Conservation (phyloP, 1,139 yeast species). For the Yamadazyma mexicana region DNA sequence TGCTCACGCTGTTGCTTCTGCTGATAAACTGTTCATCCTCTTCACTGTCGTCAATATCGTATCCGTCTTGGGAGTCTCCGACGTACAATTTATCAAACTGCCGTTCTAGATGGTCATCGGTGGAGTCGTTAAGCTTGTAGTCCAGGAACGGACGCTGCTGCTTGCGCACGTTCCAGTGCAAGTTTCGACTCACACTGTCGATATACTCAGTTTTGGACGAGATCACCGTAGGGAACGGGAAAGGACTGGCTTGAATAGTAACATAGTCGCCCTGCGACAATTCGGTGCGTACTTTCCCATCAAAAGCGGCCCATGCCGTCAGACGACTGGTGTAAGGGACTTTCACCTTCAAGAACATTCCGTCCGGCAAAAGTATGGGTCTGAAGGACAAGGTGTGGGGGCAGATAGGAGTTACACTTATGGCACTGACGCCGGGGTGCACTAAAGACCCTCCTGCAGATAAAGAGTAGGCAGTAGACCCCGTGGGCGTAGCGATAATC, state of each 20-base stretch:
- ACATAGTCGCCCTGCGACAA: constrained; percentile 73
- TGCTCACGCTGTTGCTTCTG: not conserved
- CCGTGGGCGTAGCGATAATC: constrained; percentile 88
- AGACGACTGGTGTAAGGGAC: constrained; percentile 69
- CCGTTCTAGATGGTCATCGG: constrained; percentile 15
- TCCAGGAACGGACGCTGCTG: constrained; percentile 68
- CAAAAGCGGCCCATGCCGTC: constrained; percentile 91
- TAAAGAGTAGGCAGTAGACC: constrained; percentile 86
- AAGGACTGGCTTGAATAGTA: constrained; percentile 73
- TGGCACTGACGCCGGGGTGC: constrained; percentile 87
- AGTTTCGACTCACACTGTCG: constrained; percentile 77
- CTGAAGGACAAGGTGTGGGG: constrained; percentile 89
- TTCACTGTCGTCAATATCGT: constrained; percentile 22
- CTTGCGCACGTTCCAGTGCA: constrained; percentile 86
- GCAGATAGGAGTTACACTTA: constrained; percentile 87
- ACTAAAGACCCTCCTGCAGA: constrained; percentile 91
- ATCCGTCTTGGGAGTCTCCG: constrained; percentile 12
- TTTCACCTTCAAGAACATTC: constrained; percentile 73
- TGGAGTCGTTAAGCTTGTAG: constrained; percentile 16
- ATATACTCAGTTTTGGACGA: constrained; percentile 76
- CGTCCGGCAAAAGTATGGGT: constrained; percentile 83
- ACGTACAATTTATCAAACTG: constrained; percentile 18
- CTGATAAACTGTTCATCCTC: constrained; percentile 13
- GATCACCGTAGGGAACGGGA: constrained; percentile 83
- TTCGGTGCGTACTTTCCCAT: constrained; percentile 78